phyloP scores from a whole-genome alignment of 306 rosid genomes.

The Vicia sativa region DNA sequence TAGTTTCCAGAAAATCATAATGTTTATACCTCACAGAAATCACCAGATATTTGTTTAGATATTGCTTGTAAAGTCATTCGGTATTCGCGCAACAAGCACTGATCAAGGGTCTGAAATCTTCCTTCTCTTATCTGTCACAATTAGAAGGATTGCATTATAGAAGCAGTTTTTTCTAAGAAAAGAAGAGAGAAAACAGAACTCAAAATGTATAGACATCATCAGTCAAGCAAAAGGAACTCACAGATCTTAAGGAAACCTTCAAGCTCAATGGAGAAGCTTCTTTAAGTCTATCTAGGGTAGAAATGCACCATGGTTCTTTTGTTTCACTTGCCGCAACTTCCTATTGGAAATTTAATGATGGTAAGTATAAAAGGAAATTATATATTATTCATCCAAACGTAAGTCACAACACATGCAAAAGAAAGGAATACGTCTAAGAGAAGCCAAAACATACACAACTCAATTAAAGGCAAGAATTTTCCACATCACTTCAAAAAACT shows the following conservation, averaged over 20 bases:
- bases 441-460: constrained; percentile 10
- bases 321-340: constrained; percentile 68
- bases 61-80: constrained; percentile 73
- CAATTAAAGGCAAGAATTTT: background rate
- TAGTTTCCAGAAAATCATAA: background rate
- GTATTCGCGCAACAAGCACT: constrained; percentile 84
- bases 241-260: constrained; percentile 92
- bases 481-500: background rate
- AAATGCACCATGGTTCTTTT: constrained; percentile 75
- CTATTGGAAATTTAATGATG: constrained; percentile 44
- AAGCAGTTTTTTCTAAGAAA: background rate
- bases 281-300: constrained; percentile 69
- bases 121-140: constrained; percentile 77
- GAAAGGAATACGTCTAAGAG: constrained; percentile 23
- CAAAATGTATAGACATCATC: background rate
- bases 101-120: constrained; percentile 82
- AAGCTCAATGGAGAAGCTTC: constrained; percentile 90
- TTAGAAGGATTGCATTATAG: constrained; percentile 21
- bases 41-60: constrained; percentile 61
- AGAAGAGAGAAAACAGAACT: constrained; percentile 20
- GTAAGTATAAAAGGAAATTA: constrained; percentile 9
- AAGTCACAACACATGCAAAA: background rate
- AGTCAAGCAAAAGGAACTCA: constrained; percentile 48
- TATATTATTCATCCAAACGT: constrained; percentile 3
- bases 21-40: constrained; percentile 76